Evolutionary conservation across 257 asterid species (phyloP), one percentile per base, ranked within the genome.

Genomic region (Solanum etuberosum): DNA sequence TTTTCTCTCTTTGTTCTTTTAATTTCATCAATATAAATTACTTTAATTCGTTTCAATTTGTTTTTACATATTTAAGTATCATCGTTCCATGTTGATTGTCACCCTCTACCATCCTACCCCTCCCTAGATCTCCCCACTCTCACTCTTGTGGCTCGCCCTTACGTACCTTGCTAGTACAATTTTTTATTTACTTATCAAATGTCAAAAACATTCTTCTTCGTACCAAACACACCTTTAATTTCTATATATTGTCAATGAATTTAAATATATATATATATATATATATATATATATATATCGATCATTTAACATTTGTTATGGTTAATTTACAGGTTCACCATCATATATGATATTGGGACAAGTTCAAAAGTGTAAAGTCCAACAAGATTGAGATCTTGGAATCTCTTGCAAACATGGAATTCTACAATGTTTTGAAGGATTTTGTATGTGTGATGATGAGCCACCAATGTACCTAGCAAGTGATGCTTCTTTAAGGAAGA

Each of bases 81-180:
- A 27, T 11, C 7, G 1, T 63, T n/a, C 8, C 4, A 63, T 10
- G 16, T 10, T 12, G 0, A n/a, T 63, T 21, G 31, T 25, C 71
- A 0, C 34, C 32, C 71, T 2, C 71, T 13, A 63, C 15, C 8
- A 63, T n/a, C 65, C 0, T 57, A 0, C 25, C 32, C 71, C 27
- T 9, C 32, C 71, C 71, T 48, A 48, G 21, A 48, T 15, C 59
- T 48, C 59, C 2, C 21, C 59, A 15, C 59, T 48, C 3, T 2
- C 57, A 48, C 21, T 15, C 59, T 15, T 48, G 59, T 48, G 1
- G 23, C 3, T 48, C 1, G 16, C 32, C 32, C 59, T 27, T 63
- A 48, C 21, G 0, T 15, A 43, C 16, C 5, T 12, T 12, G 16
- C 1, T 1, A 15, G 23, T 48, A 5, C 0, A 15, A 0, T 16